Evolutionary conservation across 495 filamentous ascomycete genomes (phyloP).

Genomic region (Penicillium verhagenii): DNA sequence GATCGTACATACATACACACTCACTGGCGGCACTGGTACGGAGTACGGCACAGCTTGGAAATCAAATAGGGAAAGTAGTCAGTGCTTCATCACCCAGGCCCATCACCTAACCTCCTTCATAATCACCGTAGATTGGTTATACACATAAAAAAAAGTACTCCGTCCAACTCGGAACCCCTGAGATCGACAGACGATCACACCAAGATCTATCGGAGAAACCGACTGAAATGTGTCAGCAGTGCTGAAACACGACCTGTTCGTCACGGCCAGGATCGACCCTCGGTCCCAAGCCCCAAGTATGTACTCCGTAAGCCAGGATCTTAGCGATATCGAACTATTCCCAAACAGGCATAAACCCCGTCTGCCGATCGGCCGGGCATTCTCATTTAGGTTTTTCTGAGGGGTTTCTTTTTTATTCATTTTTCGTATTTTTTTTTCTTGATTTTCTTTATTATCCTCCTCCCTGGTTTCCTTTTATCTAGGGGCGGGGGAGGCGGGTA

Average conservation of each 20-base stretch:
- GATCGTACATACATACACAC: no score
- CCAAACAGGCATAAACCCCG: constrained; percentile 5
- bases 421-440: neutral
- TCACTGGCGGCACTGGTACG: no score
- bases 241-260: constrained; percentile 32
- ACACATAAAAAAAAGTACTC: no score
- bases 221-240: constrained; percentile 12
- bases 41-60: no score
- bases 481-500: neutral
- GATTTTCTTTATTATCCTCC: neutral
- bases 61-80: no score
- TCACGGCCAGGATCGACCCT: constrained; percentile 20
- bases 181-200: constrained; percentile 23
- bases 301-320: neutral
- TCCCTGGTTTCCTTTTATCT: neutral
- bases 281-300: neutral
- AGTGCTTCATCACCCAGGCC: no score
- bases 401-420: neutral
- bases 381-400: no score
- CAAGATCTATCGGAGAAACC: constrained; percentile 9
- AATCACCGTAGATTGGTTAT: no score
- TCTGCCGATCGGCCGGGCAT: constrained; percentile 11
- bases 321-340: constrained; percentile 3
- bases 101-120: no score
- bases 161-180: no score